Evolutionary conservation across 2,329 filamentous ascomycete species (phyloP).

Genomic region (Colletotrichum chlorophyti): DNA sequence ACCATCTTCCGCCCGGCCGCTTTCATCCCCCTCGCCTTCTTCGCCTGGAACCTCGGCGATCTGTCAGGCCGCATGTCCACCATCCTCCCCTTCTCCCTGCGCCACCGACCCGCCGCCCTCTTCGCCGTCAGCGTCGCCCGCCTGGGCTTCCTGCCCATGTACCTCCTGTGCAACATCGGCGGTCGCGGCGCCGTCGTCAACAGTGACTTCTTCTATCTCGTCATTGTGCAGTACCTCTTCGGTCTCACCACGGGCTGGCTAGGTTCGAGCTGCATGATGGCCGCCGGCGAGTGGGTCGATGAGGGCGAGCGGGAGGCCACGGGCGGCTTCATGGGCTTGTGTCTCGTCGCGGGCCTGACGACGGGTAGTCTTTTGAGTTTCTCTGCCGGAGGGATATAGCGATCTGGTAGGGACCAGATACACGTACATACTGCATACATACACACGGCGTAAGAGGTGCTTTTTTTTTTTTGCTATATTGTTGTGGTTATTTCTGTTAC

Average conservation of each 20-base stretch:
- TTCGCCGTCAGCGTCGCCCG: constrained; percentile 73
- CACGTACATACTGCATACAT: too few species aligned
- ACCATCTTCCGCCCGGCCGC: constrained; percentile 72
- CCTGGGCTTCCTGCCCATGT: constrained; percentile 79
- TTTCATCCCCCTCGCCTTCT: constrained; percentile 89
- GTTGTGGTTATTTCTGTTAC: not conserved
- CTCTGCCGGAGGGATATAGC: constrained; percentile 61
- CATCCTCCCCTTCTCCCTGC: constrained; percentile 61
- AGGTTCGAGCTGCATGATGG: constrained; percentile 90
- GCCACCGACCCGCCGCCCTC: constrained; percentile 68
- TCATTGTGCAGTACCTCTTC: constrained; percentile 83
- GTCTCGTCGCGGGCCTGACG: constrained; percentile 83
- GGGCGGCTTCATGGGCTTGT: constrained; percentile 92
- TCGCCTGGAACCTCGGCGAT: constrained; percentile 94
- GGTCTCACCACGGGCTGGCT: constrained; percentile 89
- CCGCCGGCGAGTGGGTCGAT: constrained; percentile 80
- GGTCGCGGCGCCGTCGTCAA: constrained; percentile 75
- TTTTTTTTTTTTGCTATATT: not conserved
- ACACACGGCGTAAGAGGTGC: constrained; percentile 12
- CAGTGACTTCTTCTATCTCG: constrained; percentile 88
- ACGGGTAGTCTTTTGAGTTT: constrained; percentile 92
- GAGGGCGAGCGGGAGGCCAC: constrained; percentile 85
- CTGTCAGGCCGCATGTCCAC: constrained; percentile 77
- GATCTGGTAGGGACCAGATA: too few species aligned
- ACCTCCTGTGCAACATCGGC: constrained; percentile 87